Evolutionary conservation across 2,329 filamentous ascomycete genomes (phyloP).

Genomic region (Cercospora berteroae): DNA sequence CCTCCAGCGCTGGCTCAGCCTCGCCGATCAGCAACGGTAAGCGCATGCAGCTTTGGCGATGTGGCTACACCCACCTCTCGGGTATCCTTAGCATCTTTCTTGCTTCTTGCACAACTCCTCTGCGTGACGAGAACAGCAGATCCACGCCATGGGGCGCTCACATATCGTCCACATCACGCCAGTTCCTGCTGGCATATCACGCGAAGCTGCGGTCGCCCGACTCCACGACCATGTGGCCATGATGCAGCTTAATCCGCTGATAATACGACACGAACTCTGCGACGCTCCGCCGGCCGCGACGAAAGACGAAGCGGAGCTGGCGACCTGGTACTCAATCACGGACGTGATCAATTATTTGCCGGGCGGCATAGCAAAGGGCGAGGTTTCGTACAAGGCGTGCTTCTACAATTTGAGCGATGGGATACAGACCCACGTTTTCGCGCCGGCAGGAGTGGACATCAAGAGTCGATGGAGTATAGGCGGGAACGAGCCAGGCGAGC

Average conservation of each 20-base stretch:
- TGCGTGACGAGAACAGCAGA: neutral
- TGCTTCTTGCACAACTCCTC: neutral
- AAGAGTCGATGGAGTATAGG: slow-evolving; percentile 80
- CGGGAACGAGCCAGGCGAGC: slow-evolving; percentile 70
- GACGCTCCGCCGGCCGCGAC: slow-evolving; percentile 64
- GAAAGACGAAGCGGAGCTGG: slow-evolving; percentile 65
- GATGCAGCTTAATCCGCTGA: slow-evolving; percentile 84
- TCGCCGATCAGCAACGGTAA: slow-evolving; percentile 4
- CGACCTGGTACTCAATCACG: slow-evolving; percentile 74
- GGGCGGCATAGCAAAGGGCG: slow-evolving; percentile 61
- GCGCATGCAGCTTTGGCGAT: neutral
- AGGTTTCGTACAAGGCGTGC: slow-evolving; percentile 74
- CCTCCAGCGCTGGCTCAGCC: neutral
- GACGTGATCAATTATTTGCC: slow-evolving; percentile 76
- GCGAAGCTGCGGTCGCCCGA: slow-evolving; percentile 69
- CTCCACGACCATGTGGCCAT: slow-evolving; percentile 77
- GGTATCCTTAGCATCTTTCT: neutral
- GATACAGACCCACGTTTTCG: slow-evolving; percentile 79
- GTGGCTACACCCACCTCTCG: neutral
- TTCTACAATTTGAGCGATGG: slow-evolving; percentile 73
- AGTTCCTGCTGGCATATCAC: slow-evolving; percentile 65
- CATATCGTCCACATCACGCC: slow-evolving; percentile 76
- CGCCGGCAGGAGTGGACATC: slow-evolving; percentile 77
- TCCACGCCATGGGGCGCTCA: slow-evolving; percentile 9
- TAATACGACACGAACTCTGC: slow-evolving; percentile 69